Base-by-base conservation (phyloP, 225 moss, liverwort and hornwort genomes). In the Climacium dendroides region DNA sequence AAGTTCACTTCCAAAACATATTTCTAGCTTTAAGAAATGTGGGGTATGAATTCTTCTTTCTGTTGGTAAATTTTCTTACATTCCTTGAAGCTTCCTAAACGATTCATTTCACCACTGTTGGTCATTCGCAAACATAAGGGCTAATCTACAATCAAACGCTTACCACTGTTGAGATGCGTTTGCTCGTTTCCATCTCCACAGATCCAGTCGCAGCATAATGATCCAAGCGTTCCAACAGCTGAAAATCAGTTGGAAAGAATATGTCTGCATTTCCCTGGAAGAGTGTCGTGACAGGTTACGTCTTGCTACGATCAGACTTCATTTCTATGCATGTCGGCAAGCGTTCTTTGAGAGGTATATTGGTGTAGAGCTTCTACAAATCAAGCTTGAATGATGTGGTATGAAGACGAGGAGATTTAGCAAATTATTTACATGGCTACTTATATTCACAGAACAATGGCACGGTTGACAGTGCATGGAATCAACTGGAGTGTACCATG, bases 221-320 rank as follows among this genome's bases (percentile, higher is more conserved):
- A 86, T 99, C 97, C 86, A 99, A 82, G 57, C 90, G 92, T 85
- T 96, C 93, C 88, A 99, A 87, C 41, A 94, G 75, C 81, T 93
- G 88, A 89, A 99, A 99, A 93, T 97, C 96, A 19, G 99, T 97
- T 50, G 97, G 97, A 37, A 99, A 99, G 85, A 99, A 99, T 75
- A 99, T 97, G 88, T 99, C 99, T 34, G 95, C 96, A 83, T 93
- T 93, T 41, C 97, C 99, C 98, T 98, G 90, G 73, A 87, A 84
- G 55, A 57, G 55, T 23, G 52, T 39, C 10, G 52, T 53, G 66
- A 90, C 69, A 47, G 32, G 35, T 83, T 80, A 80, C n/a, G 34
- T 71, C 80, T 50, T 85, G 71, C 54, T 76, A 16, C 58, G 58
- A 64, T 50, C 81, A 30, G 37, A 58, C n/a, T 82, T 59, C 60